Conservation (phyloP, 345 rosid species). For the Jatropha curcas region DNA sequence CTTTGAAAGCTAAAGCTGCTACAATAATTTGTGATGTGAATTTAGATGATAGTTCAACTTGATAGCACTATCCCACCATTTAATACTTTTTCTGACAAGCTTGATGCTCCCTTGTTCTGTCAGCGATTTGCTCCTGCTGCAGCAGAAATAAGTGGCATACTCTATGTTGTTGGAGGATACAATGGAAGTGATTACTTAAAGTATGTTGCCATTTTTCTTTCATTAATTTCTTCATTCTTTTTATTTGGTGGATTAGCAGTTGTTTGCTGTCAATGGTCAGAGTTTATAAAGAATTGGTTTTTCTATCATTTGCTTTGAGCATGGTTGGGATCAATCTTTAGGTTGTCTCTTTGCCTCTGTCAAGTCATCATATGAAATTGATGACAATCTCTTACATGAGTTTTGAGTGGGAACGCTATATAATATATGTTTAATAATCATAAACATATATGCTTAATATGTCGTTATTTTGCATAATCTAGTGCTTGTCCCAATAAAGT, state of each 20-base stretch:
- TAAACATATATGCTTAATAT: not conserved
- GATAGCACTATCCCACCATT: not conserved
- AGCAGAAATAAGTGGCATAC: conserved; percentile 52
- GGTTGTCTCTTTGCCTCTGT: not conserved
- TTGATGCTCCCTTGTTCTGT: conserved; percentile 16
- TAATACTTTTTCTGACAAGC: not conserved
- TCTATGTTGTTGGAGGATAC: conserved; percentile 80
- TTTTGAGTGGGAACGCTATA: not conserved
- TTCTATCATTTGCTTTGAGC: not conserved
- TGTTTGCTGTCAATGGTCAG: not conserved
- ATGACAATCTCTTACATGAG: not conserved
- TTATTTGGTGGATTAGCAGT: not conserved
- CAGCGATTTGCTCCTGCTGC: conserved; percentile 83
- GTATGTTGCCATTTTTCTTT: conserved; percentile 40
- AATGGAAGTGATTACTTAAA: conserved; percentile 50
- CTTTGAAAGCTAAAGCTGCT: not conserved
- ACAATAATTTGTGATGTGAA: not conserved
- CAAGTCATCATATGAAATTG: not conserved
- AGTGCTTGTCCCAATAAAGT: not conserved
- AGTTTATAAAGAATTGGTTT: not conserved
- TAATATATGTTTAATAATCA: not conserved
- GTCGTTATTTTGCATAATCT: not conserved
- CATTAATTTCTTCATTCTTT: conserved; percentile 2
- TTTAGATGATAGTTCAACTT: not conserved
- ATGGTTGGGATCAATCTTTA: not conserved